These are phyloP conservation scores for Xerocomus nothofagi DNA, from an alignment of 1,284 basidiomycete species.

Conservation along the genomic window DNA sequence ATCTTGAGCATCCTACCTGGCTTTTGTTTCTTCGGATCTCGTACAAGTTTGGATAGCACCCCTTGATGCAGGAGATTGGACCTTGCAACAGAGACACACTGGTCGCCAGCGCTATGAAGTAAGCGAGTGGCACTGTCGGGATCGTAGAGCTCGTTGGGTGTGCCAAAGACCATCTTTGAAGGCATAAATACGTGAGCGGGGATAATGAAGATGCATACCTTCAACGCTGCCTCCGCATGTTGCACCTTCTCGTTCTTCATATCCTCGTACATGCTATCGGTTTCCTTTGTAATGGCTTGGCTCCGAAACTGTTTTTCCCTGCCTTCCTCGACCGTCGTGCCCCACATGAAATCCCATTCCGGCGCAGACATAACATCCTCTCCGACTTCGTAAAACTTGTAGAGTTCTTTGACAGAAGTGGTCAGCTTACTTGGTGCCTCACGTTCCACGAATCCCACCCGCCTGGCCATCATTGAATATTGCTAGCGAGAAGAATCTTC, in stretches of 20 bases:
- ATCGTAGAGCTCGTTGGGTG: constrained; percentile 66
- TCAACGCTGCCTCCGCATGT: constrained; percentile 67
- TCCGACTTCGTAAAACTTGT: constrained; percentile 47
- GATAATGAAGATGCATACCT: constrained; percentile 44
- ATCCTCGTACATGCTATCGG: constrained; percentile 40
- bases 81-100: constrained; percentile 52
- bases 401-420: constrained; percentile 47
- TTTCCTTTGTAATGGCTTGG: constrained; percentile 53
- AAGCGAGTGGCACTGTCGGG: constrained; percentile 54
- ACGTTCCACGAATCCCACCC: constrained; percentile 56
- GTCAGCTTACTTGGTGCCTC: constrained; percentile 44
- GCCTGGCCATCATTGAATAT: constrained; percentile 39
- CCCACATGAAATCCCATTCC: constrained; percentile 75
- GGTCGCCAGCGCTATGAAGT: constrained; percentile 55
- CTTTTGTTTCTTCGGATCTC: constrained; percentile 57
- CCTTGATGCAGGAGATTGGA: constrained; percentile 59
- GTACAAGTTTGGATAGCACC: constrained; percentile 62
- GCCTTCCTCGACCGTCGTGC: constrained; percentile 63
- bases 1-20: constrained; percentile 75
- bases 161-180: constrained; percentile 72
- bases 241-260: constrained; percentile 42
- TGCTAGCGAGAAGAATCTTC: not conserved
- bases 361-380: constrained; percentile 46
- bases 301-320: constrained; percentile 69
- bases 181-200: constrained; percentile 5